Conservation (phyloP, 345 rosid species). For the Camelina hispida region DNA sequence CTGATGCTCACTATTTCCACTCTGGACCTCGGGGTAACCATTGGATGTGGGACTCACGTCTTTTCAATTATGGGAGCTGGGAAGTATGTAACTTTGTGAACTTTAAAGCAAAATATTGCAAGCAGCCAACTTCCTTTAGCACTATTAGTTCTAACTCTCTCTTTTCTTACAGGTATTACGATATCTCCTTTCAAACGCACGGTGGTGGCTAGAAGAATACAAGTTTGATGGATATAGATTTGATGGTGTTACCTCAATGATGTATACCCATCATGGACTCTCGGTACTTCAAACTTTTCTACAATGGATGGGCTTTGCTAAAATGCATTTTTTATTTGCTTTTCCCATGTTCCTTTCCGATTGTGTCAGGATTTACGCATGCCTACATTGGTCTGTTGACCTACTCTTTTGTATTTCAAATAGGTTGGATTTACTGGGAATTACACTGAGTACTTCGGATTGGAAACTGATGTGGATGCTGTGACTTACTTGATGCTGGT, state of each 20-base stretch:
- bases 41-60: slow-evolving; percentile 99
- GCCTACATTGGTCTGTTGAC: slow-evolving; percentile 7
- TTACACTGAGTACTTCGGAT: slow-evolving; percentile 91
- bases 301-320: slow-evolving; percentile 3
- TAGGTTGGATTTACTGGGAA: slow-evolving; percentile 92
- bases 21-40: slow-evolving; percentile 89
- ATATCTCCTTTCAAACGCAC: slow-evolving; percentile 93
- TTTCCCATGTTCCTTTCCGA: slow-evolving; percentile 11
- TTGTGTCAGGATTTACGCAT: slow-evolving; percentile 11
- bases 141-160: slow-evolving; percentile 25
- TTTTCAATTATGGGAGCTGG: slow-evolving; percentile 98
- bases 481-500: slow-evolving; percentile 89
- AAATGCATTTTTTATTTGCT: not conserved
- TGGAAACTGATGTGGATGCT: slow-evolving; percentile 90
- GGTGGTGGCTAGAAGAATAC: slow-evolving; percentile 99
- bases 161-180: slow-evolving; percentile 65
- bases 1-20: slow-evolving; percentile 91
- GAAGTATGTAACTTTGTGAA: slow-evolving; percentile 65
- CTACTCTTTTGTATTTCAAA: slow-evolving; percentile 22
- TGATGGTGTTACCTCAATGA: slow-evolving; percentile 99
- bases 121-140: slow-evolving; percentile 19
- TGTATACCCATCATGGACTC: slow-evolving; percentile 98
- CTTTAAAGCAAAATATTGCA: slow-evolving; percentile 15
- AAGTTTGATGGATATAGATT: slow-evolving; percentile 97
- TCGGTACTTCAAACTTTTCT: slow-evolving; percentile 51